Evolutionary conservation across 768 basidiomycete species (phyloP), one percentile per base, ranked within the genome.

Genomic region (Amyloporia xantha): DNA sequence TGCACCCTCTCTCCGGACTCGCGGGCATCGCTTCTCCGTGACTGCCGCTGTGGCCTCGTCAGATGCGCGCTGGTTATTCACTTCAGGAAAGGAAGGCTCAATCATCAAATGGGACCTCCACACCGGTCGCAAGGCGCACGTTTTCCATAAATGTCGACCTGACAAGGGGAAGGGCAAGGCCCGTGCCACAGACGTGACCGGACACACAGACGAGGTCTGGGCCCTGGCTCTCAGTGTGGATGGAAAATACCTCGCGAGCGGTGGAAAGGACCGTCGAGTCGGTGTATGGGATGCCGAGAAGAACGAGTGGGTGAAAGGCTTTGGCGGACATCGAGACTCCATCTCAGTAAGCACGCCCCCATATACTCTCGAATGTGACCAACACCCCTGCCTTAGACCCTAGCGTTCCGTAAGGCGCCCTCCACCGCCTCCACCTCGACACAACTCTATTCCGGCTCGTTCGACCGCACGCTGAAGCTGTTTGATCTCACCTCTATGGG

Each of bases 391-490:
- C 27, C 47, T 10, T 56, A 90, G 86, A 70, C 75, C 27, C 66
- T 91, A 33, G 72, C 82, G 1, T 93, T 94, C 62, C 79, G 89
- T 15, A 89, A 88, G 67, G 82, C 87, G 2, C 72, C 81, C 0
- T 44, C 60, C 1, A 49, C 49, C 5, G 12, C 59, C 4, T 52
- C 55, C 9, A 56, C 57, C 13, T 56, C 62, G 1, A 51, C 54
- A 47, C 78, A 85, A 62, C 68, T 93, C 24, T 88, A 88, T 66
- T 78, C 84, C 15, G 80, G 77, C 33, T 86, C 91, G 15, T 81
- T 83, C 62, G 90, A 98, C 64, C 86, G 94, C 12, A 92, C 93
- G 0, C 62, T 96, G 48, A 95, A 95, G 65, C 72, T 97, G 2
- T 95, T 86, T 66, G 94, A 87, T 62, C 69, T 78, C 40, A 76